phyloP scores from a whole-genome alignment of 2,329 filamentous ascomycete genomes.

The Neopestalotiopsis clavispora region DNA sequence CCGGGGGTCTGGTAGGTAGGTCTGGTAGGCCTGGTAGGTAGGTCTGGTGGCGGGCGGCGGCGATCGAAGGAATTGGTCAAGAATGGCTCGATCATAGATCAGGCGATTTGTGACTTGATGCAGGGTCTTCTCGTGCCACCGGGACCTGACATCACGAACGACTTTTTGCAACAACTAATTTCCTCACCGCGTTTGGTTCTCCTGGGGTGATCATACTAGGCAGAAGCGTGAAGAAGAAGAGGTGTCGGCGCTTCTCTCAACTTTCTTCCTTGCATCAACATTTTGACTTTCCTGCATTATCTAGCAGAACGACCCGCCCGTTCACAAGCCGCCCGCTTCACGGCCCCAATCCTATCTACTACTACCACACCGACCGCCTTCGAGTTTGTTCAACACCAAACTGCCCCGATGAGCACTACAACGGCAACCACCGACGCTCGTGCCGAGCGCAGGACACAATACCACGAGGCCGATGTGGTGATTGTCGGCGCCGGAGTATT shows the following conservation, averaged over 20 bases:
- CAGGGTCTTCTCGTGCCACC: slow-evolving; percentile 16
- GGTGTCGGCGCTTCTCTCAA: not conserved
- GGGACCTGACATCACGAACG: slow-evolving; percentile 13
- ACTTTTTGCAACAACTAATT: slow-evolving; percentile 3
- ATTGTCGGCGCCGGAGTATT: slow-evolving; percentile 91
- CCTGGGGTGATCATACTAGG: not conserved
- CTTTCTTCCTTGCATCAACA: not conserved
- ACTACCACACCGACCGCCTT: not conserved
- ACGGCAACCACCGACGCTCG: slow-evolving; percentile 44
- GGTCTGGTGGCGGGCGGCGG: not conserved
- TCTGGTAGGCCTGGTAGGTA: too few species aligned
- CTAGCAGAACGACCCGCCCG: not conserved
- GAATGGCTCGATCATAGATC: slow-evolving; percentile 16
- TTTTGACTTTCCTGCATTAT: not conserved
- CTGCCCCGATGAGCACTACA: slow-evolving; percentile 34
- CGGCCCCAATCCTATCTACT: not conserved
- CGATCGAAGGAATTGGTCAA: slow-evolving; percentile 10
- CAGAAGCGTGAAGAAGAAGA: not conserved
- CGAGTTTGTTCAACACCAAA: slow-evolving; percentile 12
- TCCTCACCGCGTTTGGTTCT: not conserved
- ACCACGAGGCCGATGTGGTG: slow-evolving; percentile 80
- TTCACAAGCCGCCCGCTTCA: not conserved
- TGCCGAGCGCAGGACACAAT: slow-evolving; percentile 52
- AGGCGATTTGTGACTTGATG: slow-evolving; percentile 19
- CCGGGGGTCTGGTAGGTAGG: not conserved